Evolutionary conservation across 2,329 filamentous ascomycete species (phyloP).

Genomic region (Pyrenophora seminiperda): DNA sequence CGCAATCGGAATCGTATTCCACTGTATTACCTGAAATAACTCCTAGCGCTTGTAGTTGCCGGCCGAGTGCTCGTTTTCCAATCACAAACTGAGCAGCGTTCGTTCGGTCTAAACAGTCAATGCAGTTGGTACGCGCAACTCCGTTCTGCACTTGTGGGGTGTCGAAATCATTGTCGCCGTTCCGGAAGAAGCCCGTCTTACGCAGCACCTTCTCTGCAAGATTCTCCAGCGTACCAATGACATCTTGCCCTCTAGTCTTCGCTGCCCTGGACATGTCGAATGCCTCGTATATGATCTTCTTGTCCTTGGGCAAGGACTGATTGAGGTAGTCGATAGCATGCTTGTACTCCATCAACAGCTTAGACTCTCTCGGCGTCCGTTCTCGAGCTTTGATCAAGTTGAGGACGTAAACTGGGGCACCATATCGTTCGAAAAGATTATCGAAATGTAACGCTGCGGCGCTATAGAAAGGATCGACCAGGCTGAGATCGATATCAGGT

Average conservation of each 20-base stretch:
- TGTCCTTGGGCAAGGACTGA: slow-evolving; percentile 81
- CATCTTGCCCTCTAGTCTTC: slow-evolving; percentile 88
- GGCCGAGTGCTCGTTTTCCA: slow-evolving; percentile 87
- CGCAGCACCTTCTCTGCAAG: slow-evolving; percentile 87
- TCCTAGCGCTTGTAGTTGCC: slow-evolving; percentile 89
- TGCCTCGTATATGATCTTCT: slow-evolving; percentile 89
- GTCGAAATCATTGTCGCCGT: slow-evolving; percentile 73
- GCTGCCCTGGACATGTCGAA: slow-evolving; percentile 98
- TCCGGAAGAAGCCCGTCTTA: slow-evolving; percentile 92
- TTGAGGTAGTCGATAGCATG: slow-evolving; percentile 90
- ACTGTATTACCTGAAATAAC: slow-evolving; percentile 79
- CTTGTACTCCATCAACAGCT: slow-evolving; percentile 85
- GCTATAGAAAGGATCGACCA: slow-evolving; percentile 95
- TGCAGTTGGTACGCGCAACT: slow-evolving; percentile 93
- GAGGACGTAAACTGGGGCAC: slow-evolving; percentile 86
- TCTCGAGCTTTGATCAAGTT: slow-evolving; percentile 89
- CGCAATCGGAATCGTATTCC: slow-evolving; percentile 92
- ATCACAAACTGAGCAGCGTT: slow-evolving; percentile 99
- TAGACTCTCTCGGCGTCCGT: slow-evolving; percentile 86
- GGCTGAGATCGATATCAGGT: slow-evolving; percentile 90
- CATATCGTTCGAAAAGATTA: slow-evolving; percentile 90
- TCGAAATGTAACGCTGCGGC: slow-evolving; percentile 94
- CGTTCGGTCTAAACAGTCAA: slow-evolving; percentile 94
- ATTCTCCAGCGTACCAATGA: slow-evolving; percentile 86
- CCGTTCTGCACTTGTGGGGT: slow-evolving; percentile 82